Conservation (phyloP, 148 eudicot genomes). For the Beta vulgaris region DNA sequence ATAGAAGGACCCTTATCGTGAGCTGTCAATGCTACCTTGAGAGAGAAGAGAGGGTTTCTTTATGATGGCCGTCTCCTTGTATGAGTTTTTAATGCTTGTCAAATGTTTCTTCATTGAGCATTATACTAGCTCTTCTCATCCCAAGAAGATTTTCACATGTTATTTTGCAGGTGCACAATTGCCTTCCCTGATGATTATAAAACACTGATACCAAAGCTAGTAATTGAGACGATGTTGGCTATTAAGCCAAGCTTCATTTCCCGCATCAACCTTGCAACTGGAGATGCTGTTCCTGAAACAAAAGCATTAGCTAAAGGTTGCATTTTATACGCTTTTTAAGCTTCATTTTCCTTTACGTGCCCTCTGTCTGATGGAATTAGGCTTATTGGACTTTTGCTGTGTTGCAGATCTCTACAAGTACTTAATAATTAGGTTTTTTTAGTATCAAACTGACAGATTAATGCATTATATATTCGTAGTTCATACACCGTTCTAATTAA, state of each 20-base stretch:
- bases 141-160: constrained; percentile 3
- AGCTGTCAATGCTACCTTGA: too few relatives aligned
- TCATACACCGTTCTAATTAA: neutral
- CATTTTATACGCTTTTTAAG: constrained; percentile 9
- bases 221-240: constrained; percentile 60
- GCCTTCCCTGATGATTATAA: constrained; percentile 93
- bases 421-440: neutral
- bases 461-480: too few relatives aligned
- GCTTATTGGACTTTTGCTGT: neutral
- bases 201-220: constrained; percentile 78
- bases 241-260: constrained; percentile 70
- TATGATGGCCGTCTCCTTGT: neutral
- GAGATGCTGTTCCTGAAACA: constrained; percentile 89
- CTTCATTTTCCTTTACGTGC: neutral
- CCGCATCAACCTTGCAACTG: constrained; percentile 84
- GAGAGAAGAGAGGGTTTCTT: too few relatives aligned
- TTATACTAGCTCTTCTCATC: neutral
- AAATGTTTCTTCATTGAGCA: neutral
- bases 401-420: neutral
- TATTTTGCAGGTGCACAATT: constrained; percentile 66
- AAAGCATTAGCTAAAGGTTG: constrained; percentile 86
- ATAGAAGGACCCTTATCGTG: too few relatives aligned
- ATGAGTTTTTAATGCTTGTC: neutral
- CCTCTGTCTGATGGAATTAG: neutral
- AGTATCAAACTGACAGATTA: too few relatives aligned